Evolutionary conservation across 192 early-diverging fungal species (phyloP).

Genomic region (Coemansia sp.): DNA sequence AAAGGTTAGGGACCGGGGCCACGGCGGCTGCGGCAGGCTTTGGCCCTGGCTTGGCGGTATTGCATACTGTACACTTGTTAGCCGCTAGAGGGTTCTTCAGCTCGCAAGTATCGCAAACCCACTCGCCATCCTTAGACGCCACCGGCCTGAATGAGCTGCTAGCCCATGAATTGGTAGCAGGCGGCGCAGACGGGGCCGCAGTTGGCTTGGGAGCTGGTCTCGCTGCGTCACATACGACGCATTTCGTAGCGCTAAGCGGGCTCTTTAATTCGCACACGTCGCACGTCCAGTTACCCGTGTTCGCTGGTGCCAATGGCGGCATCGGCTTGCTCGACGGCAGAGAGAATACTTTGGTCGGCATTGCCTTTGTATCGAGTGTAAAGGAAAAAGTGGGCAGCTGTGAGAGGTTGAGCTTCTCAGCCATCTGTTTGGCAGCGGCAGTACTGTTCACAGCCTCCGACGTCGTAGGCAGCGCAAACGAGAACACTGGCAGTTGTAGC

Average conservation of each 20-base stretch:
- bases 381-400: conserved; percentile 31
- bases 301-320: background rate
- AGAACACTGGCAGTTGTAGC: conserved; percentile 15
- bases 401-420: background rate
- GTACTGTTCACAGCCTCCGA: background rate
- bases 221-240: conserved; percentile 24
- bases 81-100: conserved; percentile 14
- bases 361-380: conserved; percentile 5
- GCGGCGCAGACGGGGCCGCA: background rate
- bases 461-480: conserved; percentile 8
- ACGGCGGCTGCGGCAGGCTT: conserved; percentile 2
- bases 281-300: conserved; percentile 17
- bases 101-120: conserved; percentile 33
- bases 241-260: conserved; percentile 8
- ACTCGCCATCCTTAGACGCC: conserved; percentile 20
- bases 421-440: conserved; percentile 4
- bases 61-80: conserved; percentile 27
- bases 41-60: conserved; percentile 10
- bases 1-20: background rate
- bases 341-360: background rate
- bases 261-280: conserved; percentile 25
- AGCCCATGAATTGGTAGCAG: conserved; percentile 3
- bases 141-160: conserved; percentile 3
- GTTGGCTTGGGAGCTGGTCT: conserved; percentile 3
- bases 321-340: background rate